Conservation (phyloP, 352 stramenopile genomes). For the Pilasporangium apinafurcum region DNA sequence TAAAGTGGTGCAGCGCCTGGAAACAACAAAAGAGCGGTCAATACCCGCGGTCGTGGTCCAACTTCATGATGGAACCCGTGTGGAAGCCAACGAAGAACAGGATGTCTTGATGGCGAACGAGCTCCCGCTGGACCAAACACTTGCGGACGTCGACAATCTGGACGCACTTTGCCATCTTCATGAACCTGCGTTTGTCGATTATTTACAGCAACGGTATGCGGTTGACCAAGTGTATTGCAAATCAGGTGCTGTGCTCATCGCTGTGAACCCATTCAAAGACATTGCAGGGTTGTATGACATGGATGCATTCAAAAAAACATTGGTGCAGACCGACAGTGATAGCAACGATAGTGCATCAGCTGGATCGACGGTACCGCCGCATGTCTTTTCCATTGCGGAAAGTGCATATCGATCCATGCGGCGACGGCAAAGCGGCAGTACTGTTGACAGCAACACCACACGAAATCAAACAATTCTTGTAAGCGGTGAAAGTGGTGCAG, state of each 20-base stretch:
- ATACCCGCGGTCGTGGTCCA: slow-evolving; percentile 38
- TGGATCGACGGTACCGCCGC: slow-evolving; percentile 36
- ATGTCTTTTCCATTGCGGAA: slow-evolving; percentile 80
- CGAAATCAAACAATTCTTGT: slow-evolving; percentile 40
- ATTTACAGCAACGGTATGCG: slow-evolving; percentile 63
- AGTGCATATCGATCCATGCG: slow-evolving; percentile 59
- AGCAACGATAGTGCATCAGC: slow-evolving; percentile 7
- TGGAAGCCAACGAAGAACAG: slow-evolving; percentile 37
- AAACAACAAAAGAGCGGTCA: slow-evolving; percentile 13
- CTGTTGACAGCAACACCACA: slow-evolving; percentile 25
- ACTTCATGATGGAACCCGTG: slow-evolving; percentile 23
- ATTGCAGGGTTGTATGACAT: slow-evolving; percentile 66
- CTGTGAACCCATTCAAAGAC: slow-evolving; percentile 77
- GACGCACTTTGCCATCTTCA: slow-evolving; percentile 73
- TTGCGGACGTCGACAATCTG: slow-evolving; percentile 62
- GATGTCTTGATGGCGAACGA: slow-evolving; percentile 58
- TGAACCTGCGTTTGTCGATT: slow-evolving; percentile 76
- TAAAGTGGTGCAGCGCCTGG: slow-evolving; percentile 27
- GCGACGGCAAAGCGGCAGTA: slow-evolving; percentile 18
- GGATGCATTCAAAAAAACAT: slow-evolving; percentile 15
- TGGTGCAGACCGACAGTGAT: neutral
- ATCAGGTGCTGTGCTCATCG: slow-evolving; percentile 64
- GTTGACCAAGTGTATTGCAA: slow-evolving; percentile 75
- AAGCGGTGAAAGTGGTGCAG: slow-evolving; percentile 35
- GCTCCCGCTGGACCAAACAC: slow-evolving; percentile 15